Conservation (phyloP, 2,329 filamentous ascomycete species). For the Sclerotinia subarctica region DNA sequence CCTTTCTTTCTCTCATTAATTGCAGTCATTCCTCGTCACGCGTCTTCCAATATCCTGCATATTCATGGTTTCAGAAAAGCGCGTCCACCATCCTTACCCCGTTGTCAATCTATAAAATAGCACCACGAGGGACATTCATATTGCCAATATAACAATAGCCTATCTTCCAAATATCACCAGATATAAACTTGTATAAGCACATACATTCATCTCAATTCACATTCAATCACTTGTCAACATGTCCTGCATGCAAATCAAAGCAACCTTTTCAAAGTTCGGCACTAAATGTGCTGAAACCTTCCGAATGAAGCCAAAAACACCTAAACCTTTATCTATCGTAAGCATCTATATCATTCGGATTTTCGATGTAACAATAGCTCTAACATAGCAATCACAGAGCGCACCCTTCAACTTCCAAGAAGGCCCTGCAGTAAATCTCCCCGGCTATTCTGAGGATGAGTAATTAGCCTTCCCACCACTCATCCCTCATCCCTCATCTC, state of each 20-base stretch:
- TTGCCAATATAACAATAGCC: not conserved
- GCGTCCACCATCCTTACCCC: constrained; percentile 6
- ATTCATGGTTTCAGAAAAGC: constrained; percentile 17
- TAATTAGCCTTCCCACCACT: constrained; percentile 38
- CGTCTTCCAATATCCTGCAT: constrained; percentile 20
- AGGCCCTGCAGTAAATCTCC: constrained; percentile 48
- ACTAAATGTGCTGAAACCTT: constrained; percentile 27
- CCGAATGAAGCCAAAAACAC: constrained; percentile 25
- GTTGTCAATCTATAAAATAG: not conserved
- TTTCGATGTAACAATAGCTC: constrained; percentile 18
- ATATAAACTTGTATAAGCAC: constrained; percentile 11
- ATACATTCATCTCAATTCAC: constrained; percentile 10
- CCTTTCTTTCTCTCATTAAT: constrained; percentile 1
- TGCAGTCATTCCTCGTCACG: constrained; percentile 24
- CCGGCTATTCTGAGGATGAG: constrained; percentile 58
- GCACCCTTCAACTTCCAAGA: constrained; percentile 58
- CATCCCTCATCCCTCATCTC: not conserved
- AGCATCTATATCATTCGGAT: not conserved
- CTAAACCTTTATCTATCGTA: constrained; percentile 27
- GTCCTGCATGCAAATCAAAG: constrained; percentile 24
- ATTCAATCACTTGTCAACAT: constrained; percentile 15
- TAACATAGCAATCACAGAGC: constrained; percentile 45
- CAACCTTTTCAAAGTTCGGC: constrained; percentile 21
- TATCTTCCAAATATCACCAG: not conserved
- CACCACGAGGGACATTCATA: not conserved